Percentiles rank a stretch among this genome's conserved stretches.
phyloP scores from a whole-genome alignment of 2,329 filamentous ascomycete genomes.

The Stagonosporopsis vannaccii region DNA sequence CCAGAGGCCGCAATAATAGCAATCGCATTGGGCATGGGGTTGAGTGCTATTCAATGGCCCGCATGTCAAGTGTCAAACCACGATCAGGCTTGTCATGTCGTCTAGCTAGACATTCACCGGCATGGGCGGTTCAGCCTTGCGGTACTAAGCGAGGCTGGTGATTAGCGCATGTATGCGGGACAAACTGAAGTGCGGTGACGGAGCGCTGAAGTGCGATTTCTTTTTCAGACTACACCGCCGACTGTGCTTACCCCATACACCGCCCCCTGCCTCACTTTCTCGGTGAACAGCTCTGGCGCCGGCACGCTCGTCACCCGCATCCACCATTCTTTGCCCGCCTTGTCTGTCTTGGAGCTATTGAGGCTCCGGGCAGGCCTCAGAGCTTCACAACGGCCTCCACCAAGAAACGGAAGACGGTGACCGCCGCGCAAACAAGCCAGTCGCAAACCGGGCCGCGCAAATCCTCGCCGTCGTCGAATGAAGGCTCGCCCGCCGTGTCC shows the following conservation, averaged over 20 bases:
- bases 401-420: slow-evolving; percentile 58
- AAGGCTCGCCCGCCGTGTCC: slow-evolving; percentile 38
- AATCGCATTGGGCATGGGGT: not conserved
- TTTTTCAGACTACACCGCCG: slow-evolving; percentile 27
- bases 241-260: slow-evolving; percentile 29
- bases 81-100: not conserved
- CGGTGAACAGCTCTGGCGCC: slow-evolving; percentile 26
- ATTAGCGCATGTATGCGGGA: slow-evolving; percentile 9
- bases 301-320: slow-evolving; percentile 12
- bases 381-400: slow-evolving; percentile 52
- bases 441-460: slow-evolving; percentile 11
- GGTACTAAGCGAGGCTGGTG: slow-evolving; percentile 16
- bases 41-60: not conserved
- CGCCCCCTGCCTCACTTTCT: slow-evolving; percentile 18
- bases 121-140: slow-evolving; percentile 14
- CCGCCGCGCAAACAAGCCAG: slow-evolving; percentile 32
- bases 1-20: not conserved
- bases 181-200: slow-evolving; percentile 18
- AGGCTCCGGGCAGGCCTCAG: slow-evolving; percentile 49
- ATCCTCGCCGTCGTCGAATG: slow-evolving; percentile 44
- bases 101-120: not conserved
- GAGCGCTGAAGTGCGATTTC: slow-evolving; percentile 10
- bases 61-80: not conserved
- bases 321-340: slow-evolving; percentile 18
- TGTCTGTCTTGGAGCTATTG: slow-evolving; percentile 47